Conservation (phyloP, 495 filamentous ascomycete species). For the Hypoxylon fuscum region DNA sequence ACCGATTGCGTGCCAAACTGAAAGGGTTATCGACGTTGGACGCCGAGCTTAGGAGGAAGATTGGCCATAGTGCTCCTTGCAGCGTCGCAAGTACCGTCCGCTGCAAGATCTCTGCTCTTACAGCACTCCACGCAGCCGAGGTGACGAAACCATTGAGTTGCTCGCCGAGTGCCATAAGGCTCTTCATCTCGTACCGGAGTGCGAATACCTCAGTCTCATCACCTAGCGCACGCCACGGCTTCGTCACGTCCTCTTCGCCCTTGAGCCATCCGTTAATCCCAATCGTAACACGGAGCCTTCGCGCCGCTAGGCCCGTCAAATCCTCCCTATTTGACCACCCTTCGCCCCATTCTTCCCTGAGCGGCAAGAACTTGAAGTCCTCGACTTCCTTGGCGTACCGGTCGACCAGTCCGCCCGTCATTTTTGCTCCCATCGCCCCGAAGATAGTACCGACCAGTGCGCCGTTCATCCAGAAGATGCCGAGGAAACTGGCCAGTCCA, state of each 20-base stretch:
- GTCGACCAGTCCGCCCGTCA: constrained; percentile 87
- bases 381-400: constrained; percentile 84
- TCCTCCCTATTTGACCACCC: constrained; percentile 44
- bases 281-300: constrained; percentile 80
- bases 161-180: constrained; percentile 78
- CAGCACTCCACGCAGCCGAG: constrained; percentile 74
- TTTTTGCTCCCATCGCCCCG: constrained; percentile 85
- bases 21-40: constrained; percentile 86
- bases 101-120: constrained; percentile 76
- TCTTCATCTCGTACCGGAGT: constrained; percentile 79
- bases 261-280: constrained; percentile 87
- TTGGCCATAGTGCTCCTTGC: constrained; percentile 77
- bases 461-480: constrained; percentile 80
- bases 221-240: constrained; percentile 80
- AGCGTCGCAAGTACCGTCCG: constrained; percentile 78
- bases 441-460: constrained; percentile 87
- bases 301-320: constrained; percentile 22
- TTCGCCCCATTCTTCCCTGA: constrained; percentile 59
- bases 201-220: constrained; percentile 79
- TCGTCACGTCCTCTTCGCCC: constrained; percentile 70
- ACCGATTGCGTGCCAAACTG: constrained; percentile 74
- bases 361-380: constrained; percentile 86
- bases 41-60: constrained; percentile 72
- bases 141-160: constrained; percentile 72
- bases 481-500: constrained; percentile 83